phyloP scores from a whole-genome alignment of 768 basidiomycete genomes.

The Brasilioporus rufonigricans region DNA sequence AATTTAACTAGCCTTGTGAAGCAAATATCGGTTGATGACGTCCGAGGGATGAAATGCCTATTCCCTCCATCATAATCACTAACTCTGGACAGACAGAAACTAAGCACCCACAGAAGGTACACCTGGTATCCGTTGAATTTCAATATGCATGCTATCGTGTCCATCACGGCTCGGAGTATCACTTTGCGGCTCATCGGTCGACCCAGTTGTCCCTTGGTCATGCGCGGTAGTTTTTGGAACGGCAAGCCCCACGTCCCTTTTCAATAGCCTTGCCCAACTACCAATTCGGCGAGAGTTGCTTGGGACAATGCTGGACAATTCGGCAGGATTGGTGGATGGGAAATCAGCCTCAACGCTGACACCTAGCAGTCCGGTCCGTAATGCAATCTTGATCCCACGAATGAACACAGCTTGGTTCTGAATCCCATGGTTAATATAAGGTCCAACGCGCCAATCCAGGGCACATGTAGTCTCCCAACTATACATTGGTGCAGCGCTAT shows the following conservation, averaged over 20 bases:
- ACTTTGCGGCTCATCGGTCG: neutral
- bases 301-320: neutral
- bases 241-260: neutral
- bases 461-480: constrained; percentile 14
- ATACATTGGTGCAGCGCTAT: constrained; percentile 11
- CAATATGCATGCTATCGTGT: neutral
- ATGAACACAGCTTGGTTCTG: constrained; percentile 26
- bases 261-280: neutral
- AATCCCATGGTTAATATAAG: neutral
- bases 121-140: neutral
- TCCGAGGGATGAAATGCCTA: constrained; percentile 15
- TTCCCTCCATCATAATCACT: neutral
- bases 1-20: neutral
- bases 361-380: neutral
- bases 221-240: neutral
- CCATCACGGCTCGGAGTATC: neutral
- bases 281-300: neutral
- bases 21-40: constrained; percentile 10
- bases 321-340: neutral
- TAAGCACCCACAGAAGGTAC: neutral
- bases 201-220: neutral
- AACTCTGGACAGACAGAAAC: neutral
- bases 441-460: constrained; percentile 10
- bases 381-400: constrained; percentile 20
- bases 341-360: neutral